Evolutionary conservation across 225 moss, liverwort and hornwort genomes (phyloP).

Genomic region (Pseudisothecium myosuroides): DNA sequence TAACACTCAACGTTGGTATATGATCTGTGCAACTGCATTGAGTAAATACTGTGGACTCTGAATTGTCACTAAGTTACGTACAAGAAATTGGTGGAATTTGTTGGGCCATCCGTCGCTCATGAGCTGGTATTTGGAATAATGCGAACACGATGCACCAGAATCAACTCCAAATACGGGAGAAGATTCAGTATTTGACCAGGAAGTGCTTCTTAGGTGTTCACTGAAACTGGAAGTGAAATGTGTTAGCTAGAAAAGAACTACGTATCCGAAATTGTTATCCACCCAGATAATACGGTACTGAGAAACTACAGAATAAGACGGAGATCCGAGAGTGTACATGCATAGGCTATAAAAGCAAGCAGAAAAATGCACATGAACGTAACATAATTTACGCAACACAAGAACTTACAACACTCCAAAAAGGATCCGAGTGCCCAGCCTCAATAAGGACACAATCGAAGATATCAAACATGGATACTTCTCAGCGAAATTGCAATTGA

Average conservation of each 20-base stretch:
- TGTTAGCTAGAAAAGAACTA: background rate
- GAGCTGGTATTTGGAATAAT: background rate
- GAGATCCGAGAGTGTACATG: background rate
- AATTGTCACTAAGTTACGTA: background rate
- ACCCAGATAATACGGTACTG: background rate
- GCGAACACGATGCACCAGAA: background rate
- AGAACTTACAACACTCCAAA: background rate
- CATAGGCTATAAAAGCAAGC: background rate
- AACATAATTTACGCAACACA: background rate
- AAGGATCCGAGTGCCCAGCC: background rate
- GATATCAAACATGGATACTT: slow-evolving; percentile 15
- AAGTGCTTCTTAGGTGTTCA: background rate
- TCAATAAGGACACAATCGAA: background rate
- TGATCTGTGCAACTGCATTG: background rate
- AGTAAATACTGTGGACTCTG: too few relatives aligned
- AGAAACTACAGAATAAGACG: background rate
- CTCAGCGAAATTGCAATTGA: slow-evolving; percentile 28
- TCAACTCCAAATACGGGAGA: background rate
- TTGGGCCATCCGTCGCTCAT: background rate
- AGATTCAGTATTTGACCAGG: background rate
- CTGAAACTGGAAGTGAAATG: background rate
- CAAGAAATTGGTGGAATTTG: background rate
- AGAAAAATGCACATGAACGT: background rate
- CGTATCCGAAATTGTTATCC: background rate
- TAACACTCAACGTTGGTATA: background rate